These are phyloP conservation scores for Puccinia hordei DNA, from an alignment of 1,284 basidiomycete genomes.

Conservation along the genomic window DNA sequence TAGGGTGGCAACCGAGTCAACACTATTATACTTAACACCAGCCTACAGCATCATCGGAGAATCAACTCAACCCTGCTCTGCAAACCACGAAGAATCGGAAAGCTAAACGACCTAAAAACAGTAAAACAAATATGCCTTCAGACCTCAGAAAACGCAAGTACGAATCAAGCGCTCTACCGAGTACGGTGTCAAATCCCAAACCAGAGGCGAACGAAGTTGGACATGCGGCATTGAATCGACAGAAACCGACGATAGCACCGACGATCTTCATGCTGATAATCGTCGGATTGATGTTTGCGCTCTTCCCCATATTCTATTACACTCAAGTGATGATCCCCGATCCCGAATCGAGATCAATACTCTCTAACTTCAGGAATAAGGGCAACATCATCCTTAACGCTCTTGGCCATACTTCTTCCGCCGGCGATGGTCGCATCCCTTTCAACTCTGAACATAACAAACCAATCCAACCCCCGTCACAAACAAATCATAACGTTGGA, in stretches of 20 bases:
- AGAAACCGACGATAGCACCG: constrained; percentile 41
- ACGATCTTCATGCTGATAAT: constrained; percentile 37
- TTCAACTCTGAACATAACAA: constrained; percentile 24
- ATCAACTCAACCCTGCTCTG: too few species aligned
- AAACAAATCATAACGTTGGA: neutral
- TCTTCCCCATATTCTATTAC: constrained; percentile 47
- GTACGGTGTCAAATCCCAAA: constrained; percentile 20
- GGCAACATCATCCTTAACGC: constrained; percentile 41
- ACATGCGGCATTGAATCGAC: constrained; percentile 33
- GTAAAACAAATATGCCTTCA: constrained; percentile 25
- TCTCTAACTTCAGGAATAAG: constrained; percentile 39
- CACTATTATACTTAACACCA: too few species aligned
- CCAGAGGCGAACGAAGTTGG: constrained; percentile 7
- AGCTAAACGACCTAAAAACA: too few species aligned
- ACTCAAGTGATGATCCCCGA: constrained; percentile 48
- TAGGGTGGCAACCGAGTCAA: too few species aligned
- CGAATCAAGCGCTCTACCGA: neutral
- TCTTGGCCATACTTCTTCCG: constrained; percentile 25
- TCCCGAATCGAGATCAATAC: constrained; percentile 28
- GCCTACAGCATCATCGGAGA: too few species aligned
- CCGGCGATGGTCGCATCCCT: constrained; percentile 15
- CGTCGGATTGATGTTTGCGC: constrained; percentile 26
- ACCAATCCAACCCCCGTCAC: neutral
- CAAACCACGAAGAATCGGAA: too few species aligned
- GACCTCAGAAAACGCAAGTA: constrained; percentile 31